These are phyloP conservation scores for Cryphonectria carpinicola DNA, from an alignment of 2,329 filamentous ascomycete genomes.

Conservation along the genomic window DNA sequence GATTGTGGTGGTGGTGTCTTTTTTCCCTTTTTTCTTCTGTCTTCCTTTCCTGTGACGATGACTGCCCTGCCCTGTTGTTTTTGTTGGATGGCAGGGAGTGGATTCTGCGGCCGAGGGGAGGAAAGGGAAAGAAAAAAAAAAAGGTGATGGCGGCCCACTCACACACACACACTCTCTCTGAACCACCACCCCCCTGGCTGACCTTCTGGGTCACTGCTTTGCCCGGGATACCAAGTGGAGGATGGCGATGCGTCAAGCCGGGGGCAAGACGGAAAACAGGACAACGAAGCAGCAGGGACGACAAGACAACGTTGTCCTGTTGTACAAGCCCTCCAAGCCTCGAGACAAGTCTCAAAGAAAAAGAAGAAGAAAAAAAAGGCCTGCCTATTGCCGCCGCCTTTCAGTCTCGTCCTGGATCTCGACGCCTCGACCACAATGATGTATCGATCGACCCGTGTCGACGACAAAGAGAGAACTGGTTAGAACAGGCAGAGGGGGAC, in stretches of 20 bases:
- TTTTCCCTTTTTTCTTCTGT: slow-evolving; percentile 10
- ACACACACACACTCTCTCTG: slow-evolving; percentile 10
- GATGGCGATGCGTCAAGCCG: slow-evolving; percentile 13
- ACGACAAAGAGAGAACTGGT: not conserved
- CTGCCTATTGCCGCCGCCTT: not conserved
- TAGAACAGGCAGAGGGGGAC: not conserved
- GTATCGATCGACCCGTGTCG: not conserved
- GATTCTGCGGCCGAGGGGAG: slow-evolving; percentile 16
- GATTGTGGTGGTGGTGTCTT: slow-evolving; percentile 13
- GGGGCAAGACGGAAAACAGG: slow-evolving; percentile 6
- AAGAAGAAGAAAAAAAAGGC: no score
- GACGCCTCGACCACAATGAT: not conserved
- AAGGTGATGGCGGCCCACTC: slow-evolving; percentile 28
- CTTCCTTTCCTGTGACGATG: not conserved
- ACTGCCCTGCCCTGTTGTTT: not conserved
- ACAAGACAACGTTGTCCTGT: not conserved
- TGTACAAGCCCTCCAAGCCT: not conserved
- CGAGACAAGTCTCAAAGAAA: not conserved
- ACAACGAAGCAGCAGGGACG: slow-evolving; percentile 5
- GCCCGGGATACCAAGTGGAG: slow-evolving; percentile 24
- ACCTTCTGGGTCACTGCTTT: slow-evolving; percentile 10
- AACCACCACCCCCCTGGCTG: slow-evolving; percentile 17
- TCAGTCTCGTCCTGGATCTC: not conserved
- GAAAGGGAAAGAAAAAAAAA: slow-evolving; percentile 20
- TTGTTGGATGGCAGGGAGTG: slow-evolving; percentile 28